Conservation (phyloP, 1,284 basidiomycete genomes). For the Pseudozyma flocculosa region DNA sequence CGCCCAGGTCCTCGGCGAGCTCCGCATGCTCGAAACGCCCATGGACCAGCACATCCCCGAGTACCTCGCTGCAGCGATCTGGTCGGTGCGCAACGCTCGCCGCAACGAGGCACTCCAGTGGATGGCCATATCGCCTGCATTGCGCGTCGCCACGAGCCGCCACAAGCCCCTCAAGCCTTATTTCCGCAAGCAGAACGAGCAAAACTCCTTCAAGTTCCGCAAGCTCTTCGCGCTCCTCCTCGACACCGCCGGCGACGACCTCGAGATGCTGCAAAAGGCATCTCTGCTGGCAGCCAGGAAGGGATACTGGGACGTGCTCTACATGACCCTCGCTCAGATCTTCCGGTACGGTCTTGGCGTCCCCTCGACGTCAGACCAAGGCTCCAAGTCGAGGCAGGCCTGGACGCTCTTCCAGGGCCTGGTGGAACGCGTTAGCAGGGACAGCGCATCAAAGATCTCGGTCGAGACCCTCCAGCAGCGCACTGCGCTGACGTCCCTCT, state of each 20-base stretch:
- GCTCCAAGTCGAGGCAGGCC: neutral
- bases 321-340: slow-evolving; percentile 19
- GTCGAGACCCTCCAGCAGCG: neutral
- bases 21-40: slow-evolving; percentile 8
- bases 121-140: slow-evolving; percentile 21
- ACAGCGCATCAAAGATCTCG: neutral
- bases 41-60: slow-evolving; percentile 10
- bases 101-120: slow-evolving; percentile 21
- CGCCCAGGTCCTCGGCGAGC: slow-evolving; percentile 20
- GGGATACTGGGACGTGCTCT: slow-evolving; percentile 16
- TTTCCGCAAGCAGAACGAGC: slow-evolving; percentile 1
- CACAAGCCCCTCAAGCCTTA: slow-evolving; percentile 3
- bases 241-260: slow-evolving; percentile 19
- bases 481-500: slow-evolving; percentile 6
- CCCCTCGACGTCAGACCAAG: neutral
- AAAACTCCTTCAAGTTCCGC: slow-evolving; percentile 7
- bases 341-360: slow-evolving; percentile 11
- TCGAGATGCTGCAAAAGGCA: slow-evolving; percentile 14
- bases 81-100: slow-evolving; percentile 15
- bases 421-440: too few relatives aligned
- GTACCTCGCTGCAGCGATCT: slow-evolving; percentile 23
- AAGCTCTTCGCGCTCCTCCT: slow-evolving; percentile 21
- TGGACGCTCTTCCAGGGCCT: neutral
- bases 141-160: slow-evolving; percentile 3
- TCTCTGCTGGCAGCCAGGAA: slow-evolving; percentile 20